These are phyloP conservation scores for Geotrichum cucujoidarum DNA, from an alignment of 1,139 yeast species.

Conservation along the genomic window DNA sequence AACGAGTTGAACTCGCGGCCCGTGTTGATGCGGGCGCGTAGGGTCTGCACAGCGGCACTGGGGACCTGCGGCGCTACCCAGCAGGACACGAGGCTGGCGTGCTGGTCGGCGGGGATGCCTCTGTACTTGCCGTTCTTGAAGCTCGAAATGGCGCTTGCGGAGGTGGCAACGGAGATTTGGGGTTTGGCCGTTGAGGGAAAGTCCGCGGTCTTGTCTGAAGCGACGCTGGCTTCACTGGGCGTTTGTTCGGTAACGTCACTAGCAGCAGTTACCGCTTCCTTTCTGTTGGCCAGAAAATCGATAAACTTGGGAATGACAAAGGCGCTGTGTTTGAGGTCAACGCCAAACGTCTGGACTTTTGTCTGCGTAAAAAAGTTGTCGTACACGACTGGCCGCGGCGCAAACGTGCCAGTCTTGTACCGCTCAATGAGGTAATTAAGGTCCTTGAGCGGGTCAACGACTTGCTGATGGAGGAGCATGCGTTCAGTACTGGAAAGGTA, in stretches of 20 bases:
- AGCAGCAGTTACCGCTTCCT: not conserved
- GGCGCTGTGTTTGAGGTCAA: slow-evolving; percentile 66
- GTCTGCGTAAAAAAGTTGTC: slow-evolving; percentile 55
- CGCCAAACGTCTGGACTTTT: slow-evolving; percentile 74
- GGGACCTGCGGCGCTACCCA: slow-evolving; percentile 47
- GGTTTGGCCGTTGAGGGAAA: slow-evolving; percentile 13
- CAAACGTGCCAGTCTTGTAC: slow-evolving; percentile 64
- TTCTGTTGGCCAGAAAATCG: slow-evolving; percentile 51
- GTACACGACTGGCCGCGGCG: slow-evolving; percentile 64
- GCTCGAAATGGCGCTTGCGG: slow-evolving; percentile 2
- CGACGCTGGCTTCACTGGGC: slow-evolving; percentile 18
- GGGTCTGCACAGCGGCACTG: slow-evolving; percentile 57
- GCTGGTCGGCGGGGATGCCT: slow-evolving; percentile 5
- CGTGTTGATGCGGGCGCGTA: slow-evolving; percentile 58
- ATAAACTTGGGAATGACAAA: slow-evolving; percentile 57
- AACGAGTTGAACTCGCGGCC: slow-evolving; percentile 38
- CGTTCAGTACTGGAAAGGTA: slow-evolving; percentile 39
- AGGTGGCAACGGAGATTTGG: not conserved
- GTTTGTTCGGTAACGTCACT: not conserved
- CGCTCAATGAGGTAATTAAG: slow-evolving; percentile 54
- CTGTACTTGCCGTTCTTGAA: slow-evolving; percentile 6
- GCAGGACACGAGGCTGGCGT: slow-evolving; percentile 9
- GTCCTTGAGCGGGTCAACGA: slow-evolving; percentile 60
- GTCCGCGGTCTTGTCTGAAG: slow-evolving; percentile 17
- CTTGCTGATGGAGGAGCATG: slow-evolving; percentile 50